phyloP scores from a whole-genome alignment of 306 rosid genomes.

The Lupinus albus region DNA sequence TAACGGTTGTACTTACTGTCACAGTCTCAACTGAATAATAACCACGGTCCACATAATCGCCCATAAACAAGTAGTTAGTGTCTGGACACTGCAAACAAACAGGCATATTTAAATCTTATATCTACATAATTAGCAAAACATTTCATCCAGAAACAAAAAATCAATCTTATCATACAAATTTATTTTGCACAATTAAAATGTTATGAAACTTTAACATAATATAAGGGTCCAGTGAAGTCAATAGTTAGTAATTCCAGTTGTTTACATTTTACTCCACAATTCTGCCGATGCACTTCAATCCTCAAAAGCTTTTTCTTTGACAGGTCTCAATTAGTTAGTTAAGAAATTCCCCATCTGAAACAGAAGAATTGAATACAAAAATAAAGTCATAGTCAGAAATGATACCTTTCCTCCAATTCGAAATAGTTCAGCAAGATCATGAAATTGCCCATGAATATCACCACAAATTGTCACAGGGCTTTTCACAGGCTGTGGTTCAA shows the following conservation, averaged over 20 bases:
- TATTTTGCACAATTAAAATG: constrained; percentile 32
- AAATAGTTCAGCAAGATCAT: constrained; percentile 97
- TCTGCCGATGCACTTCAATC: constrained; percentile 49
- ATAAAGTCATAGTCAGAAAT: constrained; percentile 43
- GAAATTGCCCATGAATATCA: constrained; percentile 99
- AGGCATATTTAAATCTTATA: constrained; percentile 31
- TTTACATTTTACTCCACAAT: constrained; percentile 44
- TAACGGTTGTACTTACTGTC: constrained; percentile 62
- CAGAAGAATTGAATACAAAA: constrained; percentile 43
- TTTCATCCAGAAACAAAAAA: constrained; percentile 25
- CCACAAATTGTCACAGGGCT: constrained; percentile 99
- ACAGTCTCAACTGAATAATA: constrained; percentile 99
- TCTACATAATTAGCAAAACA: constrained; percentile 21
- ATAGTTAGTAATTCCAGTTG: constrained; percentile 40
- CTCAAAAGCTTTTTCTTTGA: constrained; percentile 44
- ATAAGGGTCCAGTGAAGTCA: constrained; percentile 36
- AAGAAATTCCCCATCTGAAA: constrained; percentile 52
- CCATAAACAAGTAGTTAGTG: constrained; percentile 97
- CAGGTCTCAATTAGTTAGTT: constrained; percentile 52
- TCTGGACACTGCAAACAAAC: constrained; percentile 86
- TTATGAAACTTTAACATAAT: constrained; percentile 9
- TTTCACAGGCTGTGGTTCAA: constrained; percentile 85
- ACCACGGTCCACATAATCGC: constrained; percentile 99
- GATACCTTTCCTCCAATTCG: constrained; percentile 99
- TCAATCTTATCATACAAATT: constrained; percentile 10